Percentiles rank a stretch among this genome's conserved stretches.
These are phyloP conservation scores for Penicillium hesseltinei DNA, from an alignment of 2,329 filamentous ascomycete genomes.

Conservation along the genomic window DNA sequence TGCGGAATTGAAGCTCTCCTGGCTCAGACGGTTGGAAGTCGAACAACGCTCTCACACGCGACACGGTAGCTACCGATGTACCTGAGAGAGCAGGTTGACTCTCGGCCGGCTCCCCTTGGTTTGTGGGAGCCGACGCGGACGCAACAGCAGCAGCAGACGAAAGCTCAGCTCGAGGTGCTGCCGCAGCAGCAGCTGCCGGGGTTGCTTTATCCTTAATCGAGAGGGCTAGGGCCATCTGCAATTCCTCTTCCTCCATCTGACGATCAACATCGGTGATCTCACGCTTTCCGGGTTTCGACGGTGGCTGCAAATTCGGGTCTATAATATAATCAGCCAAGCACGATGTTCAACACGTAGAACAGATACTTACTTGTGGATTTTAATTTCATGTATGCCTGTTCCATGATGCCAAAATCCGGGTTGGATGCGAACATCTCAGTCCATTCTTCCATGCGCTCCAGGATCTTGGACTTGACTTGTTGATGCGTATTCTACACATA, in stretches of 20 bases:
- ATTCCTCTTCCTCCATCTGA: constrained; percentile 93
- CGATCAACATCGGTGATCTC: constrained; percentile 86
- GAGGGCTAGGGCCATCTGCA: constrained; percentile 91
- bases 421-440: constrained; percentile 88
- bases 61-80: constrained; percentile 94
- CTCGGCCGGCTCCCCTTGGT: constrained; percentile 42
- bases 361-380: constrained; percentile 63
- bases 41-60: constrained; percentile 85
- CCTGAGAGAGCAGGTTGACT: constrained; percentile 67
- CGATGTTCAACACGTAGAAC: no score
- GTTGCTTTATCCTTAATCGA: constrained; percentile 81
- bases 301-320: constrained; percentile 87
- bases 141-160: constrained; percentile 19
- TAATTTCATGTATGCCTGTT: constrained; percentile 84
- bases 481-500: constrained; percentile 73
- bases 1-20: constrained; percentile 92
- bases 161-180: constrained; percentile 33
- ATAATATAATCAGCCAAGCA: constrained; percentile 26
- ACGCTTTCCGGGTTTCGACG: constrained; percentile 89
- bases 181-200: constrained; percentile 27
- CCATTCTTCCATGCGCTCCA: constrained; percentile 97
- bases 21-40: constrained; percentile 94
- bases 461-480: constrained; percentile 94
- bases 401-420: constrained; percentile 94
- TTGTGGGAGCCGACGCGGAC: constrained; percentile 16